These are phyloP conservation scores for Fusarium marasasianum DNA, from an alignment of 2,329 filamentous ascomycete genomes.

Conservation along the genomic window DNA sequence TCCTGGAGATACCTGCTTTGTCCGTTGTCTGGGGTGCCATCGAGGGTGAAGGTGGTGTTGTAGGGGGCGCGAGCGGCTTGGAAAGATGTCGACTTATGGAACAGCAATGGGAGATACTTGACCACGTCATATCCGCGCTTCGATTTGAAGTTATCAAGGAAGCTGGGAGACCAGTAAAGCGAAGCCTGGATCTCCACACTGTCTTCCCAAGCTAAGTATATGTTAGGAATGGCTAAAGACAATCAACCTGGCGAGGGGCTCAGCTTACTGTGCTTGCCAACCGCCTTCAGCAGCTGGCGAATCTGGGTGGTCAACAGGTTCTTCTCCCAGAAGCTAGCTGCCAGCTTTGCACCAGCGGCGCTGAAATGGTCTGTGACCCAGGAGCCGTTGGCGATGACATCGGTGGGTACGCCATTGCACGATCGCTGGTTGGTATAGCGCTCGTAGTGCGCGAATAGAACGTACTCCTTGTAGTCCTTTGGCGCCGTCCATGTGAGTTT, in stretches of 20 bases:
- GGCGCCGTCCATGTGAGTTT: not conserved
- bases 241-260: too few species aligned
- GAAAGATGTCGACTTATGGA: not conserved
- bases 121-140: not conserved
- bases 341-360: not conserved
- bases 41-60: not conserved
- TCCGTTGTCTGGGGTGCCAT: not conserved
- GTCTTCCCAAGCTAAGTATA: not conserved
- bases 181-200: not conserved
- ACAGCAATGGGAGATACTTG: not conserved
- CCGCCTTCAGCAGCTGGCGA: fast-evolving
- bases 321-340: not conserved
- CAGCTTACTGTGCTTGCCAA: not conserved
- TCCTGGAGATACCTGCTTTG: not conserved
- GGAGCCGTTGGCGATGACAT: not conserved
- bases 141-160: not conserved
- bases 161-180: not conserved
- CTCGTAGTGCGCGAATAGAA: not conserved
- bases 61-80: not conserved
- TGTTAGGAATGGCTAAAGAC: too few species aligned
- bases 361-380: not conserved
- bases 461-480: not conserved
- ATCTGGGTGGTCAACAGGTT: not conserved
- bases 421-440: not conserved
- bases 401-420: not conserved